A percentile compares a stretch with the other conserved stretches of the same genome.
Conservation (phyloP, 2,329 filamentous ascomycete species). For the Zymoseptoria ardabiliae region DNA sequence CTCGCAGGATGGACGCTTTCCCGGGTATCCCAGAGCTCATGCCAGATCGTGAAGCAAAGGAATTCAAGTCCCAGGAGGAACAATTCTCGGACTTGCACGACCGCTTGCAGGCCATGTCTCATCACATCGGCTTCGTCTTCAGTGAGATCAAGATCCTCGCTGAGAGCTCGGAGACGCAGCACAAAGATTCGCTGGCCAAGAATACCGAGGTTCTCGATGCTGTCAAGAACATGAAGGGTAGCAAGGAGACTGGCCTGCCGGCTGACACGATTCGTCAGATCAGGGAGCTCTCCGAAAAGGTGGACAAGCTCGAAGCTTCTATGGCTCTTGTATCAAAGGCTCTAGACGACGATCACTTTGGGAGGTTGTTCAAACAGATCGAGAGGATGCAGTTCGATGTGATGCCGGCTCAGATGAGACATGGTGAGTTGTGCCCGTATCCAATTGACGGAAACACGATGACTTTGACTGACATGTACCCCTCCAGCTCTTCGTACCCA, state of each 20-base stretch:
- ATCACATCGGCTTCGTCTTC: slow-evolving; percentile 59
- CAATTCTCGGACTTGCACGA: slow-evolving; percentile 83
- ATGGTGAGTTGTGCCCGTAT: slow-evolving; percentile 37
- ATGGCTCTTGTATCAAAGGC: slow-evolving; percentile 47
- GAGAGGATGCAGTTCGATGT: slow-evolving; percentile 42
- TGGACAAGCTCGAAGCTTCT: slow-evolving; percentile 41
- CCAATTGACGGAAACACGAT: background rate
- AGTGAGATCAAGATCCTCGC: slow-evolving; percentile 48
- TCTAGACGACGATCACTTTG: slow-evolving; percentile 50
- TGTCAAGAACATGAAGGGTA: slow-evolving; percentile 46
- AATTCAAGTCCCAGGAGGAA: slow-evolving; percentile 39
- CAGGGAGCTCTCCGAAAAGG: slow-evolving; percentile 10
- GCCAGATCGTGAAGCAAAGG: slow-evolving; percentile 27
- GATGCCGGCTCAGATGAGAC: slow-evolving; percentile 43
- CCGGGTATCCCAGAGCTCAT: slow-evolving; percentile 37
- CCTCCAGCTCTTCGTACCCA: slow-evolving; percentile 44
- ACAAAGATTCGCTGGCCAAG: slow-evolving; percentile 42
- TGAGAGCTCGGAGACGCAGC: slow-evolving; percentile 48
- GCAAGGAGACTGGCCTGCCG: slow-evolving; percentile 26
- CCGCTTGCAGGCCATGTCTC: slow-evolving; percentile 66
- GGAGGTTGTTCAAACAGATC: slow-evolving; percentile 47
- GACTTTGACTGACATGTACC: slow-evolving; percentile 5
- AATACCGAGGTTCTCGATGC: slow-evolving; percentile 1
- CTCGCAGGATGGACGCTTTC: slow-evolving; percentile 28
- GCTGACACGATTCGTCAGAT: slow-evolving; percentile 17